phyloP scores from a whole-genome alignment of 1,284 basidiomycete species.

The Caloboletus inedulis region DNA sequence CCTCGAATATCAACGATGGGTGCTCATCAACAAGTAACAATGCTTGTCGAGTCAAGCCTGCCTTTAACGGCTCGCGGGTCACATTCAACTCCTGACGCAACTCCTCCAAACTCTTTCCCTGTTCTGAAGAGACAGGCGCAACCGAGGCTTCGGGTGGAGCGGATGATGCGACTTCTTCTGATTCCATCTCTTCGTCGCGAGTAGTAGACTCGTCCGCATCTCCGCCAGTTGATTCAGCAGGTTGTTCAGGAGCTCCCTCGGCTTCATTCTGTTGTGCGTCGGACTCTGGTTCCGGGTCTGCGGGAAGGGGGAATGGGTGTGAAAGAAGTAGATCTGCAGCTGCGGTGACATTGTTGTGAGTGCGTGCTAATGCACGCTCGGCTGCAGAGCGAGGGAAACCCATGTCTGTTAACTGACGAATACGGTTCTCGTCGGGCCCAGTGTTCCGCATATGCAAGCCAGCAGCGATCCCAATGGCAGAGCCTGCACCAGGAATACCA shows the following conservation, averaged over 20 bases:
- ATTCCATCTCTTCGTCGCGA: conserved; percentile 31
- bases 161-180: conserved; percentile 24
- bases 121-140: conserved; percentile 19
- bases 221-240: conserved; percentile 28
- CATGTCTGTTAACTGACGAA: conserved; percentile 91
- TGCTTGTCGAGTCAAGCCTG: conserved; percentile 64
- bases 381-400: conserved; percentile 89
- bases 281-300: conserved; percentile 48
- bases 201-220: conserved; percentile 24
- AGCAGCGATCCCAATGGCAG: conserved; percentile 32
- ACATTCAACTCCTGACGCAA: conserved; percentile 64
- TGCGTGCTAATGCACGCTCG: conserved; percentile 78
- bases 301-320: conserved; percentile 76
- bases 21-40: conserved; percentile 84
- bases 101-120: conserved; percentile 55
- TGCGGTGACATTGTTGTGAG: conserved; percentile 85
- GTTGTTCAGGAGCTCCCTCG: conserved; percentile 28
- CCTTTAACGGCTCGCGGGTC: conserved; percentile 64
- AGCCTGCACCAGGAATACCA: conserved; percentile 23
- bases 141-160: conserved; percentile 9
- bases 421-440: conserved; percentile 71
- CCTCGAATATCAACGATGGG: conserved; percentile 85
- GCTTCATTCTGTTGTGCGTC: conserved; percentile 38
- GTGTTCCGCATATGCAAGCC: conserved; percentile 42
- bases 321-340: conserved; percentile 88